Percentiles rank a stretch among this genome's conserved stretches.
phyloP scores from a whole-genome alignment of 805 yeast genomes.

The Scheffersomyces coipomensis region DNA sequence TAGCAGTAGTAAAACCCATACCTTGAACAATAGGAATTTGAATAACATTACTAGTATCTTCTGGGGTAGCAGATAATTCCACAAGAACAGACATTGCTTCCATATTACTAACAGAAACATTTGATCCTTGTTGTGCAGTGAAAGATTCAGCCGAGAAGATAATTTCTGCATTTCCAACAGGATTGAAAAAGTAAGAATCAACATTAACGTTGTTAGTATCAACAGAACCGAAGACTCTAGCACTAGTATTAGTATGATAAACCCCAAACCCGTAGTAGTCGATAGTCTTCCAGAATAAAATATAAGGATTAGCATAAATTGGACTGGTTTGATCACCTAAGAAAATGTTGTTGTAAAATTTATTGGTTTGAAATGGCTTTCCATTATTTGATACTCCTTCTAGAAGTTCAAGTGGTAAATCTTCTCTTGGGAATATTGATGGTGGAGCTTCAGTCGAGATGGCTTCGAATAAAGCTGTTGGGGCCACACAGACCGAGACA shows the following conservation, averaged over 20 bases:
- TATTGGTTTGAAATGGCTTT: conserved; percentile 63
- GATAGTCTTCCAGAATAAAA: conserved; percentile 51
- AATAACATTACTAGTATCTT: conserved; percentile 36
- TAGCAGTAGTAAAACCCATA: conserved; percentile 74
- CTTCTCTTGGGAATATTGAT: conserved; percentile 44
- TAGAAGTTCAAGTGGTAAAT: conserved; percentile 46
- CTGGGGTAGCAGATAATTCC: conserved; percentile 30
- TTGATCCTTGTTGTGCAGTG: conserved; percentile 23
- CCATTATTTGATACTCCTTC: conserved; percentile 44
- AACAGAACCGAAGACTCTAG: conserved; percentile 46
- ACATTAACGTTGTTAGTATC: conserved; percentile 42
- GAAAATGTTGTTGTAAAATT: conserved; percentile 67
- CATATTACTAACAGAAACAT: conserved; percentile 46
- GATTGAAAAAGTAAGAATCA: conserved; percentile 53
- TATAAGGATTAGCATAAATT: conserved; percentile 67
- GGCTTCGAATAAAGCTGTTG: conserved; percentile 44
- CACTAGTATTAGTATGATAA: conserved; percentile 49
- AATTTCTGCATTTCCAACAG: conserved; percentile 53
- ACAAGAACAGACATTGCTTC: conserved; percentile 52
- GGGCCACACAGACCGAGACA: not conserved
- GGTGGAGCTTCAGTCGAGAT: conserved; percentile 35
- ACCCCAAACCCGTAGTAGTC: conserved; percentile 59
- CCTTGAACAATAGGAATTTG: conserved; percentile 74
- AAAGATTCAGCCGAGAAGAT: conserved; percentile 55
- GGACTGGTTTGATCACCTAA: conserved; percentile 53